phyloP scores from a whole-genome alignment of 306 rosid genomes.

The Luffa acutangula region DNA sequence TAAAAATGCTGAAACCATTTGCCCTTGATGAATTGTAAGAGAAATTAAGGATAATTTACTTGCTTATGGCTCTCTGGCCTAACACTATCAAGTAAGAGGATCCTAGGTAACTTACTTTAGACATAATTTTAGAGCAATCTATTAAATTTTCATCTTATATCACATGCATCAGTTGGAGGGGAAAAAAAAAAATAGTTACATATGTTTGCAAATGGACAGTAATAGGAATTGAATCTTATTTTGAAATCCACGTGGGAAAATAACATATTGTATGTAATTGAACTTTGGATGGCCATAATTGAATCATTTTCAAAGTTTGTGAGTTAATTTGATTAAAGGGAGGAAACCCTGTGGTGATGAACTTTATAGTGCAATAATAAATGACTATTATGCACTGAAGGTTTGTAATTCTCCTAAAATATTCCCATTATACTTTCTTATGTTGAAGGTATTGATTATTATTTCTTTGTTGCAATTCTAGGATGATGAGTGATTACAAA shows the following conservation, averaged over 20 bases:
- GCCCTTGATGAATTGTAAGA: background rate
- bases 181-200: background rate
- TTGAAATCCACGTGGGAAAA: background rate
- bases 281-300: background rate
- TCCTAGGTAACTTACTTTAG: background rate
- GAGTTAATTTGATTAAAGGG: background rate
- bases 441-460: background rate
- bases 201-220: background rate
- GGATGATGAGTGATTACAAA: conserved; percentile 99
- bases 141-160: background rate
- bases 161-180: background rate
- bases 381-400: background rate
- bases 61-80: background rate
- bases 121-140: background rate
- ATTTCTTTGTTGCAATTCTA: conserved; percentile 17
- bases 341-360: background rate
- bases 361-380: background rate
- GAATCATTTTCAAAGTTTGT: background rate
- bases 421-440: background rate
- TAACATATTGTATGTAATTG: background rate
- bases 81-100: background rate
- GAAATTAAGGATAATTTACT: background rate
- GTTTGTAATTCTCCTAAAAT: background rate
- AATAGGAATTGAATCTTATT: background rate
- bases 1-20: background rate